These are phyloP conservation scores for Musa beccarii DNA, from an alignment of 176 grass and related monocot genomes.

Conservation along the genomic window DNA sequence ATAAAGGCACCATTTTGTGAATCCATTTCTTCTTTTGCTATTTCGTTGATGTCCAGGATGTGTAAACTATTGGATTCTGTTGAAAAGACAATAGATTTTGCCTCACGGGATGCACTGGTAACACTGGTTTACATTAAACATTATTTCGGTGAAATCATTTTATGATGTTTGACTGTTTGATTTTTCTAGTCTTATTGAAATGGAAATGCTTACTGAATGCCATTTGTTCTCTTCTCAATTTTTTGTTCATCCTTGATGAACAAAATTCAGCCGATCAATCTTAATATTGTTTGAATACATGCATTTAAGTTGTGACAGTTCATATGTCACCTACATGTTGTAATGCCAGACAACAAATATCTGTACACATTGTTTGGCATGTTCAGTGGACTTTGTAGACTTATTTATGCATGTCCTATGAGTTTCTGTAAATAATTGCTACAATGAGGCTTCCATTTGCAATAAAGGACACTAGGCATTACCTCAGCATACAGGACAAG, in stretches of 20 bases:
- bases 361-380: too few relatives aligned
- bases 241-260: not conserved
- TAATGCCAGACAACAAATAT: too few relatives aligned
- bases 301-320: too few relatives aligned
- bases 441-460: not conserved
- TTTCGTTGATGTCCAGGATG: not conserved
- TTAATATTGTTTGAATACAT: not conserved
- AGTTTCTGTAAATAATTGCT: not conserved
- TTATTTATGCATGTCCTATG: too few relatives aligned
- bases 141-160: not conserved
- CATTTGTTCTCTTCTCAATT: not conserved
- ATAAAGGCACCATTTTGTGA: slow-evolving; percentile 38
- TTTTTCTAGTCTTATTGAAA: not conserved
- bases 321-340: too few relatives aligned
- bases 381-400: too few relatives aligned
- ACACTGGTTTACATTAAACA: not conserved
- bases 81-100: not conserved
- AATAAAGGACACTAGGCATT: not conserved
- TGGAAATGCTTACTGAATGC: not conserved
- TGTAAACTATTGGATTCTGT: not conserved
- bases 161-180: not conserved
- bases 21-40: slow-evolving; percentile 18
- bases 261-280: not conserved
- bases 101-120: not conserved
- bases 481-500: too few relatives aligned